Evolutionary conservation across 1,284 basidiomycete genomes (phyloP).

Genomic region (Rhizoctonia solani): DNA sequence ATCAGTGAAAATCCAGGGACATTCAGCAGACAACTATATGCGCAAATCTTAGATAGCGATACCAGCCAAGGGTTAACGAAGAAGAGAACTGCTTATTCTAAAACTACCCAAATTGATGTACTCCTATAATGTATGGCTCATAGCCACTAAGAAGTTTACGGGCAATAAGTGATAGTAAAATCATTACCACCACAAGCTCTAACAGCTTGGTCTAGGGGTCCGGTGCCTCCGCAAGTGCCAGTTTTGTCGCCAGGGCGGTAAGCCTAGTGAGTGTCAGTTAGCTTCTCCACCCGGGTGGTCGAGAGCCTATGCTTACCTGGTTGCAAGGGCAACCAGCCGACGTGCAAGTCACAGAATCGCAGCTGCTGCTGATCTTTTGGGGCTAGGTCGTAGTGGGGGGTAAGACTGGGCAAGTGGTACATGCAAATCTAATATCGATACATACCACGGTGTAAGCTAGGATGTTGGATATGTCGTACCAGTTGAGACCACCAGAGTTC

Average conservation of each 20-base stretch:
- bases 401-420: background rate
- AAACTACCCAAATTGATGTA: too few relatives aligned
- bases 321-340: slow-evolving; percentile 31
- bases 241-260: background rate
- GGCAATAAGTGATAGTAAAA: slow-evolving; percentile 31
- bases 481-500: slow-evolving; percentile 21
- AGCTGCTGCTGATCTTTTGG: slow-evolving; percentile 4
- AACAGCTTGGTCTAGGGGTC: slow-evolving; percentile 12
- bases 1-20: too few relatives aligned
- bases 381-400: background rate
- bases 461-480: slow-evolving; percentile 36
- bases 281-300: background rate
- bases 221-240: background rate
- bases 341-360: slow-evolving; percentile 33
- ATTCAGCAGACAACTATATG: too few relatives aligned
- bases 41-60: too few relatives aligned
- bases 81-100: too few relatives aligned
- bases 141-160: too few relatives aligned
- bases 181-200: slow-evolving; percentile 3
- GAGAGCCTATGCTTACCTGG: background rate
- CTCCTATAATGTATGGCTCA: too few relatives aligned
- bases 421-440: background rate
- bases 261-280: background rate
- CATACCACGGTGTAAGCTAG: slow-evolving; percentile 32
- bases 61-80: too few relatives aligned